phyloP scores from a whole-genome alignment of 257 asterid species.

The Marsdenia floribunda region DNA sequence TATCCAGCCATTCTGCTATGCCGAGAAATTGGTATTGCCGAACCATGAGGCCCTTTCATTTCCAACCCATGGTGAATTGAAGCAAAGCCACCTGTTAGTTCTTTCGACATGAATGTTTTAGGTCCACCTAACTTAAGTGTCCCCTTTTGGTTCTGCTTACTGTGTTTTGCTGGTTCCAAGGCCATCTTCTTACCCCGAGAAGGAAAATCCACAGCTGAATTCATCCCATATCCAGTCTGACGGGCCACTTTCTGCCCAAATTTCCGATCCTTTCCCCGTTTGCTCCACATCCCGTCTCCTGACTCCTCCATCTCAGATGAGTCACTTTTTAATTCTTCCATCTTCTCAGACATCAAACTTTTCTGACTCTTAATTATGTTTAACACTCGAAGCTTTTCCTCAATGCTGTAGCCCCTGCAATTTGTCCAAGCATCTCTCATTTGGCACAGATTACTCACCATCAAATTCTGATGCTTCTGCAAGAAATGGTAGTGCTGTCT shows the following conservation, averaged over 20 bases:
- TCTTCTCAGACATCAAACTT: constrained; percentile 90
- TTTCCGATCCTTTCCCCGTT: constrained; percentile 60
- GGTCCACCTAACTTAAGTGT: constrained; percentile 55
- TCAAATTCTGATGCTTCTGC: constrained; percentile 67
- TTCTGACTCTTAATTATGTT: constrained; percentile 87
- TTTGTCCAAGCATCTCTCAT: constrained; percentile 90
- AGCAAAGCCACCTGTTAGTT: constrained; percentile 39
- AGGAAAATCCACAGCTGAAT: constrained; percentile 40
- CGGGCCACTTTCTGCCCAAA: constrained; percentile 44
- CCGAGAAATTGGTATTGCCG: constrained; percentile 37
- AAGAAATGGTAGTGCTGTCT: constrained; percentile 74
- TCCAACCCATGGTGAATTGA: constrained; percentile 43
- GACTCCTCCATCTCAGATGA: constrained; percentile 83
- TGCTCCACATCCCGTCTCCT: constrained; percentile 65
- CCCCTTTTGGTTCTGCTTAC: constrained; percentile 62
- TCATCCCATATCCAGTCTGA: constrained; percentile 39
- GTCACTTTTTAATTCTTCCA: constrained; percentile 73
- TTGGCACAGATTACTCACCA: constrained; percentile 82
- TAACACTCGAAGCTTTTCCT: constrained; percentile 91
- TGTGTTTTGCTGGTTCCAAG: constrained; percentile 44
- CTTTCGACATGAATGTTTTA: constrained; percentile 41
- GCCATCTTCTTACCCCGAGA: constrained; percentile 40
- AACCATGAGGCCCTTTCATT: constrained; percentile 35
- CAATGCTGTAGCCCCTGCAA: constrained; percentile 84
- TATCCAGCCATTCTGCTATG: constrained; percentile 39